Percentiles rank a stretch among this genome's conserved stretches.
Evolutionary conservation across 345 rosid genomes (phyloP).

Genomic region (Schrenkiella parvula): DNA sequence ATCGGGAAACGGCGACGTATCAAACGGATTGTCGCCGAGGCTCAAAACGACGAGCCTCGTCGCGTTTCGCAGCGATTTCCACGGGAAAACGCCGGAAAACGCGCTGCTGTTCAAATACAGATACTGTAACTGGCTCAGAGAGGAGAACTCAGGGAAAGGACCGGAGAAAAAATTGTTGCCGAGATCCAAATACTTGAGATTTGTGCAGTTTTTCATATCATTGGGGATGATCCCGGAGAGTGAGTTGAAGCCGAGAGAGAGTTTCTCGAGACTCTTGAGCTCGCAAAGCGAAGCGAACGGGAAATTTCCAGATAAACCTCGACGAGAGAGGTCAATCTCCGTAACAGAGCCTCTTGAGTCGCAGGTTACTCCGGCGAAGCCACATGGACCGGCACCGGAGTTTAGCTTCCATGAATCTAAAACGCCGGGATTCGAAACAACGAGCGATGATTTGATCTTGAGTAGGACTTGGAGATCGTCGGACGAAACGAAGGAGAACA

Average conservation of each 20-base stretch:
- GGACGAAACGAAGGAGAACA: slow-evolving; percentile 40
- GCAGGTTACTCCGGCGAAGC: slow-evolving; percentile 67
- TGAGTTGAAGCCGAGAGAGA: slow-evolving; percentile 64
- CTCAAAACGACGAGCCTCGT: slow-evolving; percentile 49
- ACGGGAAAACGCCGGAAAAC: slow-evolving; percentile 63
- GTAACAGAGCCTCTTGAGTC: slow-evolving; percentile 39
- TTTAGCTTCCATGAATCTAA: slow-evolving; percentile 50
- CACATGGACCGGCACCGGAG: slow-evolving; percentile 31
- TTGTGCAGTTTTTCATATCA: slow-evolving; percentile 49
- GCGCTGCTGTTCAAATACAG: slow-evolving; percentile 59
- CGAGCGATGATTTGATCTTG: slow-evolving; percentile 42
- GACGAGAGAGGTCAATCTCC: slow-evolving; percentile 65
- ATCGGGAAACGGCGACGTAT: slow-evolving; percentile 43
- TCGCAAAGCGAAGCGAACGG: slow-evolving; percentile 55
- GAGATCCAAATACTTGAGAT: slow-evolving; percentile 59
- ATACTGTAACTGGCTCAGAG: slow-evolving; percentile 45
- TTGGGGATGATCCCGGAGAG: slow-evolving; percentile 39
- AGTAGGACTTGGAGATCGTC: slow-evolving; percentile 58
- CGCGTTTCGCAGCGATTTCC: slow-evolving; percentile 58
- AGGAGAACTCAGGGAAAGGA: slow-evolving; percentile 53
- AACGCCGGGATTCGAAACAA: slow-evolving; percentile 24
- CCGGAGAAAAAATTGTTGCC: slow-evolving; percentile 71
- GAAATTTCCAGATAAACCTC: slow-evolving; percentile 39
- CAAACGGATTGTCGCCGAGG: slow-evolving; percentile 61
- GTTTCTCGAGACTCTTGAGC: slow-evolving; percentile 52